A percentile compares a stretch with the other conserved stretches of the same genome.
Conservation (phyloP, 1,284 basidiomycete species). For the Rhizoctonia solani region DNA sequence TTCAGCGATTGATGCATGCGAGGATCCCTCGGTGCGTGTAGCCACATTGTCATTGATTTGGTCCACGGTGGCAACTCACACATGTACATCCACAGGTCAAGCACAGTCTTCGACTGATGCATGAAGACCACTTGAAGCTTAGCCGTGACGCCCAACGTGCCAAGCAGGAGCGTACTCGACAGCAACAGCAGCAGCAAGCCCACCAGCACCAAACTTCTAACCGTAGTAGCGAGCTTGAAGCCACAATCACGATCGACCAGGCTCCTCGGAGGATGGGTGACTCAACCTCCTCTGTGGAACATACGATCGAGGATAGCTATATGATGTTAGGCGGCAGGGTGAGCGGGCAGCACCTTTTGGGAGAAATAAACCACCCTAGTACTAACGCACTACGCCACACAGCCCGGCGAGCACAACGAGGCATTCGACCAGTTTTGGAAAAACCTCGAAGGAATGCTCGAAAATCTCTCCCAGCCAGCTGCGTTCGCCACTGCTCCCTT, state of each 20-base stretch:
- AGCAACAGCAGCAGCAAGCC: slow-evolving; percentile 73
- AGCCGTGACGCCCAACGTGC: slow-evolving; percentile 69
- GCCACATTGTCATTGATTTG: slow-evolving; percentile 37
- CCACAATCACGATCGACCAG: slow-evolving; percentile 38
- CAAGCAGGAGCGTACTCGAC: slow-evolving; percentile 47
- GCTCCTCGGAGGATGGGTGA: slow-evolving; percentile 41
- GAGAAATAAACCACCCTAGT: slow-evolving; percentile 14
- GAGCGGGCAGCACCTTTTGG: slow-evolving; percentile 47
- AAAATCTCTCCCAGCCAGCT: slow-evolving; percentile 78
- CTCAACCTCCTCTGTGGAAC: slow-evolving; percentile 50
- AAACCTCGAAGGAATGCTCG: slow-evolving; percentile 78
- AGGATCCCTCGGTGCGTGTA: slow-evolving; percentile 63
- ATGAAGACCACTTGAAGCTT: slow-evolving; percentile 69
- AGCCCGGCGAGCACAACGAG: slow-evolving; percentile 72
- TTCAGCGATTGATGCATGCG: slow-evolving; percentile 69
- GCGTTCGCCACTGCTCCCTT: slow-evolving; percentile 82
- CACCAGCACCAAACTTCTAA: slow-evolving; percentile 47
- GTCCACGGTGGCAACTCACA: slow-evolving; percentile 36
- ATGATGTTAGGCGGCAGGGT: slow-evolving; percentile 73
- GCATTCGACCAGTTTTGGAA: slow-evolving; percentile 85
- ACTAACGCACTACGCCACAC: slow-evolving; percentile 34
- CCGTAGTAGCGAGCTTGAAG: slow-evolving; percentile 37
- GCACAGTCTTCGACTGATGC: slow-evolving; percentile 70
- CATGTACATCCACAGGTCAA: slow-evolving; percentile 64
- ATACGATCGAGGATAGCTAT: slow-evolving; percentile 73